phyloP scores from a whole-genome alignment of 306 rosid genomes.

The Quercus glauca region DNA sequence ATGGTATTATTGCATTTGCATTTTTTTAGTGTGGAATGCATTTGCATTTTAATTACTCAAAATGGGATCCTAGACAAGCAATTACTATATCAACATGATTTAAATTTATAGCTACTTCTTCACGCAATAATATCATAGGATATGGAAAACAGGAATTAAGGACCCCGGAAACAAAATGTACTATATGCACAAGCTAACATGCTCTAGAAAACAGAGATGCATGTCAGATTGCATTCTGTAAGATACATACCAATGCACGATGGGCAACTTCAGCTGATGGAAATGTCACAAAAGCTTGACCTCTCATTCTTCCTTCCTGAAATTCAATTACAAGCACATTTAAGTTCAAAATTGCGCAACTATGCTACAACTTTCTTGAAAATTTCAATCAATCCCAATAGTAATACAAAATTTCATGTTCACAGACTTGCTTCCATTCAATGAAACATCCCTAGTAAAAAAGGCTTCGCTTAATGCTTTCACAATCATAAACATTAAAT shows the following conservation, averaged over 20 bases:
- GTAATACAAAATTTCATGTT: neutral
- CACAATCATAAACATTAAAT: neutral
- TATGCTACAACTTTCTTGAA: neutral
- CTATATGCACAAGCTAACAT: neutral
- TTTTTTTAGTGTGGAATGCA: no score
- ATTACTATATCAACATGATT: neutral
- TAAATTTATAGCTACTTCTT: neutral
- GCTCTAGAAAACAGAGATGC: neutral
- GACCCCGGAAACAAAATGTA: neutral
- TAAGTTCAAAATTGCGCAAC: conserved; percentile 5
- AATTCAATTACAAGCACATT: conserved; percentile 25
- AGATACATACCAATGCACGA: conserved; percentile 67
- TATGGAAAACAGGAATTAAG: neutral
- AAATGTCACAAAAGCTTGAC: conserved; percentile 92
- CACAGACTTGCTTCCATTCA: neutral
- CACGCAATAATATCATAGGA: neutral
- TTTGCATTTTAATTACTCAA: no score
- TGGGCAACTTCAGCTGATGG: conserved; percentile 83
- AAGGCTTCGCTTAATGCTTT: neutral
- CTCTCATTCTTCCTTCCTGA: conserved; percentile 99
- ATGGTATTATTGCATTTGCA: no score
- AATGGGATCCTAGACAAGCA: no score
- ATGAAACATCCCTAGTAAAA: neutral
- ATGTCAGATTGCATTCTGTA: neutral
- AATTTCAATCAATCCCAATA: neutral